phyloP scores from a whole-genome alignment of 177 flowering plant genomes.

The Telopea speciosissima region DNA sequence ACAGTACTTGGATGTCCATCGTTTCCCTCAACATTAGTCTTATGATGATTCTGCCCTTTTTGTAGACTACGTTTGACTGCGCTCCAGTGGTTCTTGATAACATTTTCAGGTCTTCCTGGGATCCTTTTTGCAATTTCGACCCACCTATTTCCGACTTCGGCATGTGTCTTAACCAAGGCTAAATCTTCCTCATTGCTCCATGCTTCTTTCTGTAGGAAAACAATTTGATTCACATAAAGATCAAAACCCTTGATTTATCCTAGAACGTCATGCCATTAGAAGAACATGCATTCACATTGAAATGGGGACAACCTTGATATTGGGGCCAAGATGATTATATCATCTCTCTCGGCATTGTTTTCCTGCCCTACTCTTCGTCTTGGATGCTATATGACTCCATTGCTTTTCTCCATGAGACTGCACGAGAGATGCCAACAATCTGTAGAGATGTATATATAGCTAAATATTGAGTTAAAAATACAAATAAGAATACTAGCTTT shows the following conservation, averaged over 20 bases:
- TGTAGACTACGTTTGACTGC: constrained; percentile 64
- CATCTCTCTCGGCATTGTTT: constrained; percentile 84
- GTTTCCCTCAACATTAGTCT: constrained; percentile 4
- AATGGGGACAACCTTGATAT: constrained; percentile 43
- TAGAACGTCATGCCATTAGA: background rate
- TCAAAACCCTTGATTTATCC: background rate
- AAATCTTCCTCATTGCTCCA: constrained; percentile 74
- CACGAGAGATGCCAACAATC: constrained; percentile 17
- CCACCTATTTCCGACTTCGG: constrained; percentile 75
- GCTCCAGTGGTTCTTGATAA: constrained; percentile 82
- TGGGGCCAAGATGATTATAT: constrained; percentile 67
- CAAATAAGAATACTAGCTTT: background rate
- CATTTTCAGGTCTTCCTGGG: constrained; percentile 71
- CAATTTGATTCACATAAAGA: background rate
- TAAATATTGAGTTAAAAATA: background rate
- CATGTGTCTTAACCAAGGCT: constrained; percentile 45
- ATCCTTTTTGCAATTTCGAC: constrained; percentile 70
- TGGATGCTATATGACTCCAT: constrained; percentile 57
- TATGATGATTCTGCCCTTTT: constrained; percentile 37
- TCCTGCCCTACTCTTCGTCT: constrained; percentile 49
- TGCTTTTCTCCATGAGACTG: constrained; percentile 36
- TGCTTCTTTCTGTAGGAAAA: constrained; percentile 43
- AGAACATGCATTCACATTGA: background rate
- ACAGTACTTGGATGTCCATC: constrained; percentile 23
- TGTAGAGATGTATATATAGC: background rate